phyloP scores from a whole-genome alignment of 148 eudicot species.

The Cornus controversa region DNA sequence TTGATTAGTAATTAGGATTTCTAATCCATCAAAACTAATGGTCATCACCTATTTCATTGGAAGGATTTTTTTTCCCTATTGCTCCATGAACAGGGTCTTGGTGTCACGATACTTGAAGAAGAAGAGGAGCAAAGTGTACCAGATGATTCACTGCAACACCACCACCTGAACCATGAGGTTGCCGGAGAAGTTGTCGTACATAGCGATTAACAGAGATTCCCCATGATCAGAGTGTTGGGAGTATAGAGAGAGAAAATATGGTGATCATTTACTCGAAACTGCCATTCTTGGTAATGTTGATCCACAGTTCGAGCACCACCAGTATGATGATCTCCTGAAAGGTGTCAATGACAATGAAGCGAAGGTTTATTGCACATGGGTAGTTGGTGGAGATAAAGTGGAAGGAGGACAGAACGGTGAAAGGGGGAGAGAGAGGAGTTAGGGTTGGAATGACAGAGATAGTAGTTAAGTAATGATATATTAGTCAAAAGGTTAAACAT shows the following conservation, averaged over 20 bases:
- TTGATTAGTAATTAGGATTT: no score
- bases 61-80: no score
- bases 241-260: slow-evolving; percentile 60
- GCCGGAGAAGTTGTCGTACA: slow-evolving; percentile 64
- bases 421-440: slow-evolving; percentile 79
- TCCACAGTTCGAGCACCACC: slow-evolving; percentile 40
- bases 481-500: no score
- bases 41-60: no score
- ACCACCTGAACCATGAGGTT: slow-evolving; percentile 69
- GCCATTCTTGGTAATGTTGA: slow-evolving; percentile 47
- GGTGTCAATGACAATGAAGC: slow-evolving; percentile 70
- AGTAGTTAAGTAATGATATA: no score
- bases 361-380: slow-evolving; percentile 61
- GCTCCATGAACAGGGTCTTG: slow-evolving; percentile 66
- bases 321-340: slow-evolving; percentile 67
- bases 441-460: slow-evolving; percentile 74
- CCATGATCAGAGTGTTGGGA: slow-evolving; percentile 87
- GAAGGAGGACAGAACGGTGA: slow-evolving; percentile 69
- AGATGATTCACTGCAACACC: slow-evolving; percentile 70
- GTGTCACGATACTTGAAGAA: slow-evolving; percentile 76
- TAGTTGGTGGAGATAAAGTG: slow-evolving; percentile 72
- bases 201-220: slow-evolving; percentile 71
- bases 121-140: slow-evolving; percentile 70
- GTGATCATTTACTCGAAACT: slow-evolving; percentile 72
- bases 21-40: no score